Evolutionary conservation across 1,139 yeast genomes (phyloP), one percentile per base, ranked within the genome.

Genomic region (Yamadazyma jaroonii): DNA sequence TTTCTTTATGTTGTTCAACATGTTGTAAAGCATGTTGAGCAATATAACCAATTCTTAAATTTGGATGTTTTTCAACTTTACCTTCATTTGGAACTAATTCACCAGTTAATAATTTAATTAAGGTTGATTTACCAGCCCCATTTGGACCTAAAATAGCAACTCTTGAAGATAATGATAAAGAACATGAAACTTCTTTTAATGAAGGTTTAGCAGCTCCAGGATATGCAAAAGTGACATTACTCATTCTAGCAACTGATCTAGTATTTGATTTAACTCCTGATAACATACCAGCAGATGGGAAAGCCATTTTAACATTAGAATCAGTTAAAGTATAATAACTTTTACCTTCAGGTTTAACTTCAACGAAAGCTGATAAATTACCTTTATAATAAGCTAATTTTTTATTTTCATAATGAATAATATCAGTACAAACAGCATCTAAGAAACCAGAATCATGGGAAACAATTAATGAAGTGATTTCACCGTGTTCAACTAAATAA

Each of bases 21-120:
- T 92, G 97, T 65, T 89, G 96, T 57, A 92, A 77, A 22, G 98
- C 97, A 54, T 92, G 97, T 72, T 92, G 98, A 15, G 97, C 97
- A 72, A 92, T 92, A 67, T 92, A 92, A 46, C 97, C 98, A 56
- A 92, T 88, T 74, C 98, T 90, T 67, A 92, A 76, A 65, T 92
- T 92, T 47, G 97, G 97, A 67, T 92, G 98, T 67, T 92, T 92
- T 68, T 92, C 97, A 42, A 92, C 97, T 47, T 79, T 82, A 55
- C 98, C 98, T 47, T 68, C 76, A 48, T 79, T 75, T 22, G 98
- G 97, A 38, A 86, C 76, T 45, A 88, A 72, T 64, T 92, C 98
- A 46, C 87, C 98, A 9, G 97, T 92, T 53, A 92, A 74, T 38
- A 90, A 72, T 64, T 92, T 92, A 65, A 92, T 92, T 56, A 92